Evolutionary conservation across 2,329 filamentous ascomycete species (phyloP), one percentile per base, ranked within the genome.

Genomic region (Metarhizium brunneum): DNA sequence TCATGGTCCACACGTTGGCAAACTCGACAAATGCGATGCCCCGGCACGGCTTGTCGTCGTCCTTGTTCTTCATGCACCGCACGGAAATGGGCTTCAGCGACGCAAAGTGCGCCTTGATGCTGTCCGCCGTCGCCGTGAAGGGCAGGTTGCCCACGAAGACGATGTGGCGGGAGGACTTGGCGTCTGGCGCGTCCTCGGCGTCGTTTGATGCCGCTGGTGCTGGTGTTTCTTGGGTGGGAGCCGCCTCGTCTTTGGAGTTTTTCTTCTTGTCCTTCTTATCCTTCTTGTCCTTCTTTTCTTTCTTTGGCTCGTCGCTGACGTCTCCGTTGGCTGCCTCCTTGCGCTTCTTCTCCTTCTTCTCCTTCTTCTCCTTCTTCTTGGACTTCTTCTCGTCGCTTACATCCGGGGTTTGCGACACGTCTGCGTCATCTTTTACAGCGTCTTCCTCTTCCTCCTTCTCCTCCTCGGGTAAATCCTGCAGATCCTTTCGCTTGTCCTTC

Each of bases 1-100:
- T 88, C 90, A 96, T 95, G 67, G 87, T 84, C 71, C 92, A 88
- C 73, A 86, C 95, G 62, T 84, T 81, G 60, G 84, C 84, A 68
- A 96, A 97, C 71, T 97, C 92, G 63, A 97, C 77, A 70, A 96
- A 95, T 6, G 89, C 90, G 64, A 88, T 87, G 40, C 90, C 89
- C 62, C 86, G 86, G 65, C 83, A 86, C 61, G 84, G 63, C 54
- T 76, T 77, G 13, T 81, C 78, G 60, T 83, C 76, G 54, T 76
- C 75, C 62, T 84, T 83, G 64, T 88, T 81, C 54, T 85, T 88
- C 50, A 89, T 82, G 58, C 90, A 85, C 25, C 92, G 89, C 56
- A 73, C 71, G 30, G 69, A 67, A 16, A 66, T 55, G 29, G 71
- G 71, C 20, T 63, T 61, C 60, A 96, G 82, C 59, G 87, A 84